phyloP scores from a whole-genome alignment of 805 yeast genomes.

The Lipomyces kockii region DNA sequence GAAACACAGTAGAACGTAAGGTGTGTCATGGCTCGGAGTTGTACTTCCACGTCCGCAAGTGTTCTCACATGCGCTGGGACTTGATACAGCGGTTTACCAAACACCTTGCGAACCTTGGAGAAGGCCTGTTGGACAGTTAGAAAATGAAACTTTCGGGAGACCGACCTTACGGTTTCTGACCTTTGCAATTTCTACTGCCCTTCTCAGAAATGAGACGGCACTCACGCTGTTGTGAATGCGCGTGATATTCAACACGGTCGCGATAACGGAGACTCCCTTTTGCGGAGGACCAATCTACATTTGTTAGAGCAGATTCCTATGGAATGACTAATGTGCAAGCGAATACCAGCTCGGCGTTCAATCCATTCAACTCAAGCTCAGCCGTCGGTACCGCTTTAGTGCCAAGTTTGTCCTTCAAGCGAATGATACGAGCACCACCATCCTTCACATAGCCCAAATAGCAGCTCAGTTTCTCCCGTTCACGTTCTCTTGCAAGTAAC shows the following conservation, averaged over 20 bases:
- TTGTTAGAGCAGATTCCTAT: background rate
- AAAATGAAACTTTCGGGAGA: too few species aligned
- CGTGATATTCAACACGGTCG: constrained; percentile 42
- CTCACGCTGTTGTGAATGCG: constrained; percentile 40
- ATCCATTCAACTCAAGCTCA: constrained; percentile 41
- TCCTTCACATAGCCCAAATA: constrained; percentile 41
- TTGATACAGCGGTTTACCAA: constrained; percentile 37
- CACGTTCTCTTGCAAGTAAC: constrained; percentile 41
- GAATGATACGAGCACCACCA: constrained; percentile 40
- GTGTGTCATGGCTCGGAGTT: constrained; percentile 37
- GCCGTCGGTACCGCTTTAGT: constrained; percentile 45
- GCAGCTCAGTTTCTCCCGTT: constrained; percentile 40
- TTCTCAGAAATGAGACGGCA: constrained; percentile 38
- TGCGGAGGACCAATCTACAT: constrained; percentile 12
- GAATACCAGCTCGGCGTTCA: constrained; percentile 34
- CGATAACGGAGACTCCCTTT: constrained; percentile 42
- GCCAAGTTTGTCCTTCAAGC: constrained; percentile 44
- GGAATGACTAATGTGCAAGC: background rate
- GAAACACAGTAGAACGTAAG: constrained; percentile 38
- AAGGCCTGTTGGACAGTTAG: constrained; percentile 38
- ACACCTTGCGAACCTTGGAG: constrained; percentile 40
- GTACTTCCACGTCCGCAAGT: constrained; percentile 40
- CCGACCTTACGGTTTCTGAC: background rate
- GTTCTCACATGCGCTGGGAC: constrained; percentile 41
- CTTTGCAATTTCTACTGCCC: constrained; percentile 37